Base-by-base conservation (phyloP, 768 basidiomycete species). In the Sarcodon sp. region DNA sequence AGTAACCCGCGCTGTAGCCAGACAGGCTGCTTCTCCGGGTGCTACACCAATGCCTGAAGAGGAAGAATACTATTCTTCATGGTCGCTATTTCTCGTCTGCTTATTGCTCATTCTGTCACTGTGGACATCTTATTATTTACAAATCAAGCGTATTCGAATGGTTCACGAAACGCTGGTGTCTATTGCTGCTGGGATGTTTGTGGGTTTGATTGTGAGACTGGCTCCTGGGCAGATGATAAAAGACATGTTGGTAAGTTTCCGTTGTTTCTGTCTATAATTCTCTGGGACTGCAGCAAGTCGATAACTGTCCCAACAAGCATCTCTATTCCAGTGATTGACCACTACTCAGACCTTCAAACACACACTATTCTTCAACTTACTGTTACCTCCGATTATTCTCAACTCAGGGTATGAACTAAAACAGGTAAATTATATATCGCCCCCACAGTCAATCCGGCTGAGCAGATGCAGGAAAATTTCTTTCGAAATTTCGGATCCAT, bases 401-500 rank as follows among this genome's bases (percentile, higher is more conserved):
- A 96, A 93, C 64, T 96, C 92, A 2, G 96, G 96, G 6, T 99
- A 96, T 62, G 92, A 96, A 65, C 79, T 99, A 50, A 94, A 92
- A 62, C 93, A 98, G 73, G 91, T 83, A 49, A 51, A 78, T 58
- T 33, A 9, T 16, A 6, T 5, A n/a, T 21, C 31, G 44, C 31
- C 44, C 10, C 33, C 18, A n/a, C 15, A 34, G 36, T 32, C 32
- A n/a, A 15, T 7, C 39, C 15, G 9, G 7, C 44, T 15, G 18
- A 12, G 13, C 43, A 16, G 45, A 31, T 43, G 7, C 64, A 96
- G 87, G 94, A 93, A 66, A 93, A 93, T 70, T 99, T 99, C 67
- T 99, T 99, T 63, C 80, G 92, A 35, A 97, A 97, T 63, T 98
- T 98, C 59, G 93, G 90, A 8, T 93, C 92, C 27, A 99, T 99